Evolutionary conservation across 352 stramenopile genomes (phyloP), one percentile per base, ranked within the genome.

Genomic region (Globisporangium nunn): DNA sequence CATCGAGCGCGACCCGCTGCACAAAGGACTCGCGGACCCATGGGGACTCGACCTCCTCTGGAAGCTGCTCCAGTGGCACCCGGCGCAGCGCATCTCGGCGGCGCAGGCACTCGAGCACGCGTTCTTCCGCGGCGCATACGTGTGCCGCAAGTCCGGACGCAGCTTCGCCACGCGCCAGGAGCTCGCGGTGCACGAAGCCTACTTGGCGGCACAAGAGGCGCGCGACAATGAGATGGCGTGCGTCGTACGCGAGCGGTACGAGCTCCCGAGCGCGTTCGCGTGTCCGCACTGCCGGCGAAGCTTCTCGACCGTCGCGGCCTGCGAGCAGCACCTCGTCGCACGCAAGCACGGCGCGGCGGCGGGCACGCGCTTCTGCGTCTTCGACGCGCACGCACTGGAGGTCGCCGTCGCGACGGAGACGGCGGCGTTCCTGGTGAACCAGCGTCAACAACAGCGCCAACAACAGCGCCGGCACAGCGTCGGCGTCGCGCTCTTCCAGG

Each of bases 1-100:
- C 14, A 67, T 93, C 18, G 74, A 81, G 33, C 72, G 95, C 14
- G 95, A 98, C 69, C 91, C 88, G 40, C 75, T 98, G 11, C 89
- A 85, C 40, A 81, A 87, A 2, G 95, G 95, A 4, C 90, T 98
- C 49, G 74, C 89, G 62, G 74, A 90, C 50, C 52, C 57, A 0
- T 93, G 68, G 65, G 80, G 80, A 1, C 69, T 98, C 23, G 86
- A 98, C 74, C 70, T 99, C 28, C 89, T 99, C 58, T 98, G 87
- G 84, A 81, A 87, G 37, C 66, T 99, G 41, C 76, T 99, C 28
- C 86, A 95, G 33, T 98, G 87, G 86, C 75, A 98, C 73, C 93
- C 96, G 12, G 69, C 68, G 11, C 74, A 98, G 45, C 77, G 96
- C 29, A 95, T 98, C 37, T 72, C 72, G 29, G 77, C 81, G 0